Conservation (phyloP, 371 early-diverging fungal genomes). For the Circinella umbellata region DNA sequence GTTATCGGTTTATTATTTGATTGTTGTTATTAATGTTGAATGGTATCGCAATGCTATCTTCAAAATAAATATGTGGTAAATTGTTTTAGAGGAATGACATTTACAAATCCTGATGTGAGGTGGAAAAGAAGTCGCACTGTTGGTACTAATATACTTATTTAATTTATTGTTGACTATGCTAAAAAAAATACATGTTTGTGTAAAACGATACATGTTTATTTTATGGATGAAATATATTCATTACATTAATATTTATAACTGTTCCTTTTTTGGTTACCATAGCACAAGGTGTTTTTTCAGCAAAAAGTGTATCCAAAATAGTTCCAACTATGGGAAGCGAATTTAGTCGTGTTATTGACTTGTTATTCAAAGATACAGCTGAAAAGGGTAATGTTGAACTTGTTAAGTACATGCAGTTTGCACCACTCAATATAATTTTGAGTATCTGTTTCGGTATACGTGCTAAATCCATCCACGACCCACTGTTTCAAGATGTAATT, state of each 20-base stretch:
- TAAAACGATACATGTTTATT: no score
- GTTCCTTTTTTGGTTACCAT: not conserved
- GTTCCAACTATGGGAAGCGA: not conserved
- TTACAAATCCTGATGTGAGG: slow-evolving; percentile 9
- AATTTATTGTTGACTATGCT: not conserved
- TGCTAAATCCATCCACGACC: slow-evolving; percentile 12
- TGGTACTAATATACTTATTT: not conserved
- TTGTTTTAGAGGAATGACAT: slow-evolving; percentile 16
- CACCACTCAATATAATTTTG: slow-evolving; percentile 12
- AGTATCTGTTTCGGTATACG: slow-evolving; percentile 10
- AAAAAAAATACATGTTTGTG: not conserved
- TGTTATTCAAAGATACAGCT: not conserved
- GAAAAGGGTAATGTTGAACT: not conserved
- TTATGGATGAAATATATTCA: not conserved
- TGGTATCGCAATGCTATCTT: no score
- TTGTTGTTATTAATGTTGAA: not conserved
- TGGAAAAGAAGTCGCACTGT: slow-evolving; percentile 20
- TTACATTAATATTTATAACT: not conserved
- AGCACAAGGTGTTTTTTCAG: slow-evolving; percentile 4
- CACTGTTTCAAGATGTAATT: slow-evolving; percentile 12
- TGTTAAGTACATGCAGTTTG: not conserved
- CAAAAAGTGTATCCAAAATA: slow-evolving; percentile 13
- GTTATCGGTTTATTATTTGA: no score
- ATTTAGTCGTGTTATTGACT: slow-evolving; percentile 8
- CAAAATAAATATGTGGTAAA: not conserved